These are phyloP conservation scores for Epichloe hybrida DNA, from an alignment of 2,329 filamentous ascomycete genomes.

Conservation along the genomic window DNA sequence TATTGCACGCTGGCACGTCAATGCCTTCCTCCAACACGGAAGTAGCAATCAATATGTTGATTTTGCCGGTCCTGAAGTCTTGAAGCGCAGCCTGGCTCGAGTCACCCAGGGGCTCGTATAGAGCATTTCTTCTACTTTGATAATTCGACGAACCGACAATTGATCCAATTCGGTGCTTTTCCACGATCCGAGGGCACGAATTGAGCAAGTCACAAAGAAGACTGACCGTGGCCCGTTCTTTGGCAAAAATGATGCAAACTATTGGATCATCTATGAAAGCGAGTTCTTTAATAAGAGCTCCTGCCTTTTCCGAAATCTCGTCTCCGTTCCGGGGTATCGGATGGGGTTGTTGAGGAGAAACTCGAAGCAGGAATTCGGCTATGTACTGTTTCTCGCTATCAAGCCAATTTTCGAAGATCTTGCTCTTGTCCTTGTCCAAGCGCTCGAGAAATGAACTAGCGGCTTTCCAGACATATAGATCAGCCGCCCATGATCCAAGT, in stretches of 20 bases:
- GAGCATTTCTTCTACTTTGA: constrained; percentile 21
- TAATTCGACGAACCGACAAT: constrained; percentile 41
- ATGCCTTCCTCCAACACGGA: constrained; percentile 56
- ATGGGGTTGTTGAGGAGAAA: constrained; percentile 12
- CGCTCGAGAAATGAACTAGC: constrained; percentile 22
- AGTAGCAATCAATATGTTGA: constrained; percentile 48
- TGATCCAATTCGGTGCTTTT: constrained; percentile 35
- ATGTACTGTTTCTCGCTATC: constrained; percentile 44
- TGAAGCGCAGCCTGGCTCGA: constrained; percentile 23
- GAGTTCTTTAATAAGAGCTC: constrained; percentile 38
- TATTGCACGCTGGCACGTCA: constrained; percentile 50
- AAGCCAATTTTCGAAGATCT: constrained; percentile 27
- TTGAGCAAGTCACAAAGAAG: constrained; percentile 46
- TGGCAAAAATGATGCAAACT: constrained; percentile 54
- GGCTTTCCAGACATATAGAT: constrained; percentile 46
- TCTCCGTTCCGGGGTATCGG: constrained; percentile 5
- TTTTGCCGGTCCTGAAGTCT: constrained; percentile 37
- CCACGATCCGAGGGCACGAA: constrained; percentile 32
- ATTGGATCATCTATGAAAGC: constrained; percentile 26
- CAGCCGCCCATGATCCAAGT: constrained; percentile 55
- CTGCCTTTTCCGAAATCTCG: constrained; percentile 43
- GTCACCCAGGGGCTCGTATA: constrained; percentile 24
- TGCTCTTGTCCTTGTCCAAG: constrained; percentile 6
- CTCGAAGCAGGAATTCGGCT: constrained; percentile 26
- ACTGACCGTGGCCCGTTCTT: constrained; percentile 46